A percentile compares a stretch with the other conserved stretches of the same genome.
Conservation (phyloP, 768 basidiomycete species). For the Tylopilus felleus region DNA sequence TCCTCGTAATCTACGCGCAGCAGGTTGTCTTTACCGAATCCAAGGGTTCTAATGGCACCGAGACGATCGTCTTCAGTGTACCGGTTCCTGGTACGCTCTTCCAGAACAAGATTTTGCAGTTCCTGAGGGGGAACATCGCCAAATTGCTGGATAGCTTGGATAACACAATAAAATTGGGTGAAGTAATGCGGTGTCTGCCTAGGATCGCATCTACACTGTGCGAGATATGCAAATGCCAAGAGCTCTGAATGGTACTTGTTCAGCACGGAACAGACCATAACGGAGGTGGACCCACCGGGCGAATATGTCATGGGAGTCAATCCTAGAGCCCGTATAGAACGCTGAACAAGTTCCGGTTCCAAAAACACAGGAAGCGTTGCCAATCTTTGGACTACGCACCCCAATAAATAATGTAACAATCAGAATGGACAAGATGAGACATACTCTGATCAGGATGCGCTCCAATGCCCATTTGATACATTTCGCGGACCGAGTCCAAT, state of each 20-base stretch:
- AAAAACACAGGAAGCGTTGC: constrained; percentile 42
- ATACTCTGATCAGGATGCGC: constrained; percentile 77
- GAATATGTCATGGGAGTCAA: constrained; percentile 66
- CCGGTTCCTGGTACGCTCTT: constrained; percentile 62
- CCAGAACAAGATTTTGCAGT: constrained; percentile 55
- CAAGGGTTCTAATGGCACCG: constrained; percentile 49
- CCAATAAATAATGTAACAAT: constrained; percentile 2
- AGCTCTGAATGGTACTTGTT: constrained; percentile 45
- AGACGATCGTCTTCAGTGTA: constrained; percentile 58
- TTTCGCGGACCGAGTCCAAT: constrained; percentile 59
- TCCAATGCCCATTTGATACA: constrained; percentile 70
- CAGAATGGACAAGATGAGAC: constrained; percentile 15
- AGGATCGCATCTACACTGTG: constrained; percentile 81
- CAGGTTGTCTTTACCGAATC: constrained; percentile 60
- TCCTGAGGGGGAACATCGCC: constrained; percentile 44
- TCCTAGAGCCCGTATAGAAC: constrained; percentile 51
- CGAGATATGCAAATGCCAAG: constrained; percentile 73
- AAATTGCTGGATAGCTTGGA: constrained; percentile 46
- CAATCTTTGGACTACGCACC: constrained; percentile 50
- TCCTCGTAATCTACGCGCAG: constrained; percentile 67
- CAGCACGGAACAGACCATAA: neutral
- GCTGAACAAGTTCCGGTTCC: constrained; percentile 38
- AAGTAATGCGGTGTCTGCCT: constrained; percentile 61
- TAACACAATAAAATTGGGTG: constrained; percentile 50
- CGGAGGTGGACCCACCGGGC: constrained; percentile 42